Evolutionary conservation across 2,329 filamentous ascomycete genomes (phyloP).

Genomic region (Fusarium sp.): DNA sequence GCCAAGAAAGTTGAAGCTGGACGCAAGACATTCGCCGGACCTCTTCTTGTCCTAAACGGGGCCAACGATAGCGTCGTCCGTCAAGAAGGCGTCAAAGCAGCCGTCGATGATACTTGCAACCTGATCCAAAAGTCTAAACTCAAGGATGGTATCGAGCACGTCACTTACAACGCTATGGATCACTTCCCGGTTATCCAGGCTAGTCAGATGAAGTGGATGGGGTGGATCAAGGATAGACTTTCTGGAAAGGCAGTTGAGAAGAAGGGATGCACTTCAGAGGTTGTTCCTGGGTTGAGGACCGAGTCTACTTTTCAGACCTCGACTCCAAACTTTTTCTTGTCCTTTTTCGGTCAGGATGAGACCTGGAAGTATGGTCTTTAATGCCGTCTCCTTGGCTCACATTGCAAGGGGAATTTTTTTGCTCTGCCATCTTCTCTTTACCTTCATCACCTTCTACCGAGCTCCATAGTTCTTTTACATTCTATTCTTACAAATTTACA

Average conservation of each 20-base stretch:
- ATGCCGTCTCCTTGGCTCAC: too few species aligned
- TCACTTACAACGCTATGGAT: conserved; percentile 7
- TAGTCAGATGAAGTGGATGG: conserved; percentile 24
- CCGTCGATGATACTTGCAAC: conserved; percentile 3
- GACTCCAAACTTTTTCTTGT: conserved; percentile 18
- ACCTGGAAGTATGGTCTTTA: conserved; percentile 13
- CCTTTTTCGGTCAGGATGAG: conserved; percentile 6
- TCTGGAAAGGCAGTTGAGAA: neutral
- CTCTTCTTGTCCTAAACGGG: neutral
- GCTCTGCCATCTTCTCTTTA: too few species aligned
- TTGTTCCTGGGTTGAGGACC: conserved; percentile 1
- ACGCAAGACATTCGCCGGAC: neutral
- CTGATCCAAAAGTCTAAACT: neutral
- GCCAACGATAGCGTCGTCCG: conserved; percentile 12
- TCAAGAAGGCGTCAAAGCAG: conserved; percentile 1
- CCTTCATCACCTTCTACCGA: too few species aligned
- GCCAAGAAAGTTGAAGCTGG: neutral
- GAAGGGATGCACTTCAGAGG: conserved; percentile 2
- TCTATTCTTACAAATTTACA: neutral
- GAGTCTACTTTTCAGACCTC: neutral
- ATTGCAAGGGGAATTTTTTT: too few species aligned
- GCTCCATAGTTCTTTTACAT: neutral
- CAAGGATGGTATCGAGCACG: neutral
- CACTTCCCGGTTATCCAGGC: conserved; percentile 29
- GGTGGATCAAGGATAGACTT: conserved; percentile 28